Conservation (phyloP, 495 filamentous ascomycete species). For the Penicillium silybi region DNA sequence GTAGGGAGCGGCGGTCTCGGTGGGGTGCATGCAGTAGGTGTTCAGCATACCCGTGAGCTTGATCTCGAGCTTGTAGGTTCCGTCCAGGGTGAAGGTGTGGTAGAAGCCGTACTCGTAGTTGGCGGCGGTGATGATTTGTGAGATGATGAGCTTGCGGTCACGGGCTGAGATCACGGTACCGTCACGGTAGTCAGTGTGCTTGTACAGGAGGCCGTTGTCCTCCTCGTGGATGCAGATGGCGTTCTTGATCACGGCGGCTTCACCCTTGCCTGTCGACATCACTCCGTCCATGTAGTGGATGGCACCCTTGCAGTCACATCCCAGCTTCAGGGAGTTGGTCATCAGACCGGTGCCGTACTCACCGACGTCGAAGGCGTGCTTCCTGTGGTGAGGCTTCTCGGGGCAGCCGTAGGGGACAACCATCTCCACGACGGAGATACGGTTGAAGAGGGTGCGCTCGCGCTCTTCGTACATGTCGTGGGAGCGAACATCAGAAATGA, state of each 20-base stretch:
- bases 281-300: constrained; percentile 89
- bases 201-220: constrained; percentile 89
- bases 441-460: constrained; percentile 79
- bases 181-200: constrained; percentile 94
- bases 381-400: constrained; percentile 86
- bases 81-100: constrained; percentile 94
- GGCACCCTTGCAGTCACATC: constrained; percentile 92
- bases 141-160: constrained; percentile 81
- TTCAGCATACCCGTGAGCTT: constrained; percentile 95
- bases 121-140: constrained; percentile 91
- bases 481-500: constrained; percentile 86
- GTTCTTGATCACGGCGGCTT: constrained; percentile 78
- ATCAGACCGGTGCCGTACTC: constrained; percentile 96
- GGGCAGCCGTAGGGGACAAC: constrained; percentile 95
- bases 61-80: constrained; percentile 90
- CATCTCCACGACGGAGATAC: constrained; percentile 94
- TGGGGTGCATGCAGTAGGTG: constrained; percentile 43
- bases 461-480: constrained; percentile 83
- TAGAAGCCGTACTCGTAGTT: constrained; percentile 97
- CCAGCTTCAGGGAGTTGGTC: constrained; percentile 85
- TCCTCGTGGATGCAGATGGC: constrained; percentile 98
- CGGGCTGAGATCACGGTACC: constrained; percentile 83
- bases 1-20: constrained; percentile 44
- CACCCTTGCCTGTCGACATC: constrained; percentile 79
- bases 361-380: constrained; percentile 91